Conservation (phyloP, 371 early-diverging fungal species). For the Mycotypha africana region DNA sequence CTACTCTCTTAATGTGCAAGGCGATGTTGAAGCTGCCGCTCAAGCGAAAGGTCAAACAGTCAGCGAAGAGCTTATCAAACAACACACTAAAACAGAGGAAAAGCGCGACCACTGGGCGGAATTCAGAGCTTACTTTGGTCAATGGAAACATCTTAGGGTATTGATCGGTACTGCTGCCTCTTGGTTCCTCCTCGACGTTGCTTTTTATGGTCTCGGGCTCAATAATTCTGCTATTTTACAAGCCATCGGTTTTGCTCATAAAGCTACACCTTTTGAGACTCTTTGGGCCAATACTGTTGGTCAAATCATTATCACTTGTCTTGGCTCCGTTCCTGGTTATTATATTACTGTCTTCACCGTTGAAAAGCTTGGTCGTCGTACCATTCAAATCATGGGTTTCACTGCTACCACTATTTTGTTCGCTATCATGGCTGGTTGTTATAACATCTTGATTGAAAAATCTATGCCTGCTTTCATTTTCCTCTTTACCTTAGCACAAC, state of each 20-base stretch:
- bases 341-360: constrained; percentile 75
- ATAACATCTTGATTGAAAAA: constrained; percentile 46
- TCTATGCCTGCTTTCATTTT: constrained; percentile 65
- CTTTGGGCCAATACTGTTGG: constrained; percentile 66
- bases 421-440: constrained; percentile 69
- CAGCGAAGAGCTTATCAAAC: constrained; percentile 26
- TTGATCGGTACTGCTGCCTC: constrained; percentile 73
- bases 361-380: constrained; percentile 75
- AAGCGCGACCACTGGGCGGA: constrained; percentile 49
- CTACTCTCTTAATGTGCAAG: constrained; percentile 73
- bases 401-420: constrained; percentile 66
- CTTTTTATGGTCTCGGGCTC: constrained; percentile 84
- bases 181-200: constrained; percentile 87
- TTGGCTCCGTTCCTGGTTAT: constrained; percentile 90
- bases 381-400: constrained; percentile 80
- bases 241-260: constrained; percentile 62
- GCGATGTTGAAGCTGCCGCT: constrained; percentile 61
- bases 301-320: constrained; percentile 75
- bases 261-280: constrained; percentile 46
- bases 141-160: constrained; percentile 73
- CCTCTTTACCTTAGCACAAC: constrained; percentile 70
- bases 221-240: constrained; percentile 70
- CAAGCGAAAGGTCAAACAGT: constrained; percentile 43
- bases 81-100: constrained; percentile 38
- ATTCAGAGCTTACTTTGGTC: constrained; percentile 71